Conservation (phyloP, 148 eudicot genomes). For the Fagopyrum tataricum region DNA sequence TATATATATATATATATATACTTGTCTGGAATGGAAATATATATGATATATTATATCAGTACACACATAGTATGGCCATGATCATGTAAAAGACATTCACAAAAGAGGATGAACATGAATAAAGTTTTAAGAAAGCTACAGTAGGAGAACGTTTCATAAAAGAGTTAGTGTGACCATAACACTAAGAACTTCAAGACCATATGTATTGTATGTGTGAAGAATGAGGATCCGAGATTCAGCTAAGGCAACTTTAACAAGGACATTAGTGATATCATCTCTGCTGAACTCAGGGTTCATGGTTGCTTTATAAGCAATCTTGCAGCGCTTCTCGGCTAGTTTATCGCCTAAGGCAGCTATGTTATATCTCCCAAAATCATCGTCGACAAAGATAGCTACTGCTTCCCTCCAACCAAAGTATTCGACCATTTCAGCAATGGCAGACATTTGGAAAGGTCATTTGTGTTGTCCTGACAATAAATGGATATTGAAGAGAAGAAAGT, state of each 20-base stretch:
- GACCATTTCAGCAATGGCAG: slow-evolving; percentile 16
- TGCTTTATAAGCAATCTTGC: slow-evolving; percentile 16
- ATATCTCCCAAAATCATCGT: slow-evolving; percentile 21
- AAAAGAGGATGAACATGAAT: neutral
- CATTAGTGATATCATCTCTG: slow-evolving; percentile 6
- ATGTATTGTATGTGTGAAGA: slow-evolving; percentile 16
- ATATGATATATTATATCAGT: too few species aligned
- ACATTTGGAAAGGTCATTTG: slow-evolving; percentile 22
- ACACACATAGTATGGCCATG: neutral
- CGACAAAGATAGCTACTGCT: slow-evolving; percentile 16
- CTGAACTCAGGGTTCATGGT: slow-evolving; percentile 6
- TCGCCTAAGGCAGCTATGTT: slow-evolving; percentile 20
- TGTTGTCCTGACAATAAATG: slow-evolving; percentile 21
- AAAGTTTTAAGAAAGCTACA: neutral
- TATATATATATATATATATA: too few species aligned
- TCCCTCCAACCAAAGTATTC: slow-evolving; percentile 20
- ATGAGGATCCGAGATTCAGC: slow-evolving; percentile 15
- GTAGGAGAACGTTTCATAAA: neutral
- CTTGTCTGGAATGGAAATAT: too few species aligned
- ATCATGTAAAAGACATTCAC: neutral
- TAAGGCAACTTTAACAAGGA: slow-evolving; percentile 13
- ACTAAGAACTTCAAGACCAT: slow-evolving; percentile 10
- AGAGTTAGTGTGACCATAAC: too few species aligned
- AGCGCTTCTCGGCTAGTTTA: slow-evolving; percentile 11
- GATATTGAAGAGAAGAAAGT: slow-evolving; percentile 19